phyloP scores from a whole-genome alignment of 352 stramenopile genomes.

The Peronospora destructor region DNA sequence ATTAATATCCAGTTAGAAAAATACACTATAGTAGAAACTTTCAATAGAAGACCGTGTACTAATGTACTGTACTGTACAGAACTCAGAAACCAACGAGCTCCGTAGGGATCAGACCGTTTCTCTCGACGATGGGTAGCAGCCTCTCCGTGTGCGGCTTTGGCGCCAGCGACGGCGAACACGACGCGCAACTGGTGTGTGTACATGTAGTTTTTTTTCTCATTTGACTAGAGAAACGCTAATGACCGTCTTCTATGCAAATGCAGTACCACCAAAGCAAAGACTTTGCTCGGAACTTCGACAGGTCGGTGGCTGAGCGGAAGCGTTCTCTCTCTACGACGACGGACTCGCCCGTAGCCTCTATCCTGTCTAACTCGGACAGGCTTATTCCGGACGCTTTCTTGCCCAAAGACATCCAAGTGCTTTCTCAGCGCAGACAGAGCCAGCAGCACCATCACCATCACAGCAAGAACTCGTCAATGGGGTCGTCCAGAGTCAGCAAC shows the following conservation, averaged over 20 bases:
- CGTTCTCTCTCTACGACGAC: constrained; percentile 35
- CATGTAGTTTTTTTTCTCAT: neutral
- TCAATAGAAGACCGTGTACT: neutral
- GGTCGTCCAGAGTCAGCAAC: constrained; percentile 23
- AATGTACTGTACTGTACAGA: neutral
- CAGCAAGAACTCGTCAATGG: constrained; percentile 9
- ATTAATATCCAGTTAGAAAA: neutral
- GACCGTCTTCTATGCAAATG: neutral
- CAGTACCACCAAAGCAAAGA: constrained; percentile 30
- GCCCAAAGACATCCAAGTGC: constrained; percentile 59
- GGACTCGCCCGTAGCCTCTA: constrained; percentile 50
- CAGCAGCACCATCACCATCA: constrained; percentile 27
- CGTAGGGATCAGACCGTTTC: neutral
- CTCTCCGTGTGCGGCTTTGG: constrained; percentile 20
- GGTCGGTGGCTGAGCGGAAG: constrained; percentile 19
- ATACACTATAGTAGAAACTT: neutral
- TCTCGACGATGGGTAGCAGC: constrained; percentile 15
- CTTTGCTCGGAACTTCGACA: constrained; percentile 21
- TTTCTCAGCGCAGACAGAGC: constrained; percentile 44
- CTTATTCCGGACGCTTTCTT: constrained; percentile 54
- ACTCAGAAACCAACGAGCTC: constrained; percentile 18
- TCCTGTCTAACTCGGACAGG: constrained; percentile 49
- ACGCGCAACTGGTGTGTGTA: constrained; percentile 15
- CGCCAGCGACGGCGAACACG: constrained; percentile 8
- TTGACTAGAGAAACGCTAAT: neutral